Percentiles rank a stretch among this genome's conserved stretches.
phyloP scores from a whole-genome alignment of 1,284 basidiomycete genomes.

The Omphalotus olearius region DNA sequence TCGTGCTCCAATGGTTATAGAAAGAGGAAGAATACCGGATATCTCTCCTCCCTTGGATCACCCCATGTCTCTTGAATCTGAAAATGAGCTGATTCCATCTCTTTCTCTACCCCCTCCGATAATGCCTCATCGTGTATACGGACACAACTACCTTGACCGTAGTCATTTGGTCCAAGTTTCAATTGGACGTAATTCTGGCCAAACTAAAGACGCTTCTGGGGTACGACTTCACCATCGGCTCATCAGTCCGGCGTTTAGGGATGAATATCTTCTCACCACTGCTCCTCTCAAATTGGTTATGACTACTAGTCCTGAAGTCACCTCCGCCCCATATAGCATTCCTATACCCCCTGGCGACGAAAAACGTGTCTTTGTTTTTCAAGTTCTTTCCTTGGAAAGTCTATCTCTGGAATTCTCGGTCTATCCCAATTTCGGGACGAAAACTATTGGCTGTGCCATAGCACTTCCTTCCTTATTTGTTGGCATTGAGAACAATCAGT shows the following conservation, averaged over 20 bases:
- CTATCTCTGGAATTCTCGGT: slow-evolving; percentile 92
- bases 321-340: slow-evolving; percentile 84
- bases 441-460: slow-evolving; percentile 92
- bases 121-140: slow-evolving; percentile 92
- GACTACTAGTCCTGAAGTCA: slow-evolving; percentile 77
- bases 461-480: slow-evolving; percentile 78
- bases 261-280: slow-evolving; percentile 64
- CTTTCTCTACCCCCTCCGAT: slow-evolving; percentile 96
- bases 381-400: slow-evolving; percentile 69
- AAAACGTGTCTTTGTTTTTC: slow-evolving; percentile 86
- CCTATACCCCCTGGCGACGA: slow-evolving; percentile 82
- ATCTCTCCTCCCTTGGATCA: slow-evolving; percentile 35
- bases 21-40: slow-evolving; percentile 19
- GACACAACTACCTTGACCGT: slow-evolving; percentile 89
- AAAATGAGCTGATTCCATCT: slow-evolving; percentile 90
- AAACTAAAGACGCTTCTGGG: slow-evolving; percentile 32
- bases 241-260: slow-evolving; percentile 57
- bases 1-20: slow-evolving; percentile 21
- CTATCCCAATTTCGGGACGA: slow-evolving; percentile 98
- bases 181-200: slow-evolving; percentile 63
- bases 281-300: slow-evolving; percentile 94
- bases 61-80: slow-evolving; percentile 47
- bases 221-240: slow-evolving; percentile 68
- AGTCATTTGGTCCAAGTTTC: slow-evolving; percentile 86
- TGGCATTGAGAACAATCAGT: slow-evolving; percentile 49